Percentiles rank a stretch among this genome's conserved stretches.
Evolutionary conservation across 306 rosid species (phyloP).

Genomic region (Senna tora): DNA sequence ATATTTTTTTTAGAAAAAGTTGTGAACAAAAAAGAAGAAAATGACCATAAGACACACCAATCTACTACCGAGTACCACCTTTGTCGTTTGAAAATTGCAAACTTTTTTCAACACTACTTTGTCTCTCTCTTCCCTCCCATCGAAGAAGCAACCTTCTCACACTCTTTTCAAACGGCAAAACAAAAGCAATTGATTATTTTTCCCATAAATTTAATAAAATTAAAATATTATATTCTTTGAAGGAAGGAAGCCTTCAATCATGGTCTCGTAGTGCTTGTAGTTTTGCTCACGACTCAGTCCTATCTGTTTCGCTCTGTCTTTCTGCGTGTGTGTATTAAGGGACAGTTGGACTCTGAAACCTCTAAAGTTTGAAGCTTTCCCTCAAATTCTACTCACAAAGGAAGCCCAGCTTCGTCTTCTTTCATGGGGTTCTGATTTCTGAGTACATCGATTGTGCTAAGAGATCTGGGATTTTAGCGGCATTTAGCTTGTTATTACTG

Average conservation of each 20-base stretch:
- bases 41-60: not conserved
- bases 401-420: not conserved
- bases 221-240: not conserved
- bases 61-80: no score
- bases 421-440: slow-evolving; percentile 14
- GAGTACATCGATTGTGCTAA: slow-evolving; percentile 16
- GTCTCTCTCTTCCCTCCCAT: not conserved
- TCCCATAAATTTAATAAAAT: not conserved
- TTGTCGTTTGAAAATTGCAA: not conserved
- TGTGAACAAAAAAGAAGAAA: not conserved
- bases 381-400: slow-evolving; percentile 12
- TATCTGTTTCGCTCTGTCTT: slow-evolving; percentile 34
- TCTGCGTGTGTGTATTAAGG: not conserved
- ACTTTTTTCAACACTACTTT: no score
- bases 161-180: not conserved
- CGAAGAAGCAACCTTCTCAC: not conserved
- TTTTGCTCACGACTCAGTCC: slow-evolving; percentile 66
- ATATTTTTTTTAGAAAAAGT: no score
- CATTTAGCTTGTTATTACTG: slow-evolving; percentile 8
- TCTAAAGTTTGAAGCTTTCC: slow-evolving; percentile 25
- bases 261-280: slow-evolving; percentile 60
- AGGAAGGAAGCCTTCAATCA: slow-evolving; percentile 43
- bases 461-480: slow-evolving; percentile 22
- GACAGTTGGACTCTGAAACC: slow-evolving; percentile 30
- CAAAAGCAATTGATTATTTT: not conserved